A percentile compares a stretch with the other conserved stretches of the same genome.
phyloP scores from a whole-genome alignment of 2,329 filamentous ascomycete genomes.

The Achaetomium macrosporum region DNA sequence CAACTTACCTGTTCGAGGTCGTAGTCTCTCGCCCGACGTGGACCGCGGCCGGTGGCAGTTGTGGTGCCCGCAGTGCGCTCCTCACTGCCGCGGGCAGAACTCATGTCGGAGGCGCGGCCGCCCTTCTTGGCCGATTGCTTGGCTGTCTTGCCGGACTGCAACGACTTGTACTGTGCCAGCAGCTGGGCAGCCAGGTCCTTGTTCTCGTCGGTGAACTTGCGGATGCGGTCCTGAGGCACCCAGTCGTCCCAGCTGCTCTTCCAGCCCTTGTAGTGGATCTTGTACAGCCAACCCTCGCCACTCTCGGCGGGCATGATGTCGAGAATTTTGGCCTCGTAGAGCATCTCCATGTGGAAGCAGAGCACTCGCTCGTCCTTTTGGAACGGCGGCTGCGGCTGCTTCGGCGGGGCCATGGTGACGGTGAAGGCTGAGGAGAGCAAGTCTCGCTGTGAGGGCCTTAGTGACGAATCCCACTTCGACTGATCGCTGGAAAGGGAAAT shows the following conservation, averaged over 20 bases:
- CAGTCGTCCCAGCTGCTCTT: slow-evolving; percentile 99
- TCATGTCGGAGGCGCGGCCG: slow-evolving; percentile 46
- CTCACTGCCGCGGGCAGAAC: slow-evolving; percentile 68
- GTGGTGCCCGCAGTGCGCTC: slow-evolving; percentile 58
- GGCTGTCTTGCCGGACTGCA: slow-evolving; percentile 40
- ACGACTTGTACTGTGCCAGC: slow-evolving; percentile 59
- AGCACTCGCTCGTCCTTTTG: slow-evolving; percentile 87
- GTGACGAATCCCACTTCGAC: too few species aligned
- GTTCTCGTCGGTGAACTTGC: slow-evolving; percentile 93
- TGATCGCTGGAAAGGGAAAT: too few species aligned
- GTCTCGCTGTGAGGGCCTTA: too few species aligned
- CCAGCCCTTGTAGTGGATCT: slow-evolving; percentile 98
- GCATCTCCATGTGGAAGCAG: slow-evolving; percentile 94
- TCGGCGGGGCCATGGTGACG: slow-evolving; percentile 34
- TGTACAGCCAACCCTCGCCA: slow-evolving; percentile 72
- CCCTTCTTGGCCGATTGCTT: slow-evolving; percentile 55
- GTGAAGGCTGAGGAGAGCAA: too few species aligned
- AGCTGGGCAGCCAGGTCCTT: slow-evolving; percentile 77
- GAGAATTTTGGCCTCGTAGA: slow-evolving; percentile 95
- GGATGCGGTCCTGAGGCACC: slow-evolving; percentile 88
- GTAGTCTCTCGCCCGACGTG: slow-evolving; percentile 70
- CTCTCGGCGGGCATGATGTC: slow-evolving; percentile 68
- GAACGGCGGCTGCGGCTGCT: slow-evolving; percentile 42
- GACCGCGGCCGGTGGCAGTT: slow-evolving; percentile 59
- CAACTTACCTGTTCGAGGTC: slow-evolving; percentile 73